Conservation (phyloP, 768 basidiomycete species). For the Calocybe indica region DNA sequence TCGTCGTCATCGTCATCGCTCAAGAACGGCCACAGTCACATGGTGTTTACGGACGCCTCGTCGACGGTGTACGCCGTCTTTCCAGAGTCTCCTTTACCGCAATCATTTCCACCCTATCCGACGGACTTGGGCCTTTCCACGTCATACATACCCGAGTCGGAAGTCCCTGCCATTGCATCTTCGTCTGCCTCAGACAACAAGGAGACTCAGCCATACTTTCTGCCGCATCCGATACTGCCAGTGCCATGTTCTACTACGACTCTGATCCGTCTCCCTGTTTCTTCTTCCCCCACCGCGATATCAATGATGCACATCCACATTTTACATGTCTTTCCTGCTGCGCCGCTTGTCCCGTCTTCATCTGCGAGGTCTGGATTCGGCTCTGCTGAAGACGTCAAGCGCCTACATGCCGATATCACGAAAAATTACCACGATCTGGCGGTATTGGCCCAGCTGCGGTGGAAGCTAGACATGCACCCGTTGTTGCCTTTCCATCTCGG, state of each 20-base stretch:
- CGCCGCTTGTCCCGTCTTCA: conserved; percentile 23
- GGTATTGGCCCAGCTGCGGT: conserved; percentile 47
- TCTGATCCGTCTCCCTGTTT: conserved; percentile 48
- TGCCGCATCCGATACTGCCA: conserved; percentile 32
- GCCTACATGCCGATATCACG: conserved; percentile 50
- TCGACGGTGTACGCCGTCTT: conserved; percentile 46
- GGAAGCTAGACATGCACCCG: conserved; percentile 44
- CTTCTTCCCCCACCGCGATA: conserved; percentile 34
- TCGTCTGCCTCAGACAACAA: conserved; percentile 11
- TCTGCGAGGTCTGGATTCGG: conserved; percentile 23
- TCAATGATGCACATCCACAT: conserved; percentile 60
- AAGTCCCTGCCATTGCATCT: background rate
- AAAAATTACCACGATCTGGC: conserved; percentile 66
- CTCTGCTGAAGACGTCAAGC: conserved; percentile 18
- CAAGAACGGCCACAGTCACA: conserved; percentile 12
- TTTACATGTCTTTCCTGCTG: conserved; percentile 27
- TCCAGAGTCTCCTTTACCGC: conserved; percentile 34
- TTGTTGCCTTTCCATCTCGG: conserved; percentile 70
- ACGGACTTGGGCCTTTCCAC: conserved; percentile 28
- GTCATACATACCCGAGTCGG: conserved; percentile 28
- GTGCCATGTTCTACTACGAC: conserved; percentile 53
- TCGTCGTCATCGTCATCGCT: conserved; percentile 16
- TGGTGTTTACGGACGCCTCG: conserved; percentile 39
- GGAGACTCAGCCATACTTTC: conserved; percentile 5
- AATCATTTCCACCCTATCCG: conserved; percentile 27